Percentiles rank a stretch among this genome's conserved stretches.
Conservation (phyloP, 108 stramenopile genomes). For the Conticribra weissflogii region DNA sequence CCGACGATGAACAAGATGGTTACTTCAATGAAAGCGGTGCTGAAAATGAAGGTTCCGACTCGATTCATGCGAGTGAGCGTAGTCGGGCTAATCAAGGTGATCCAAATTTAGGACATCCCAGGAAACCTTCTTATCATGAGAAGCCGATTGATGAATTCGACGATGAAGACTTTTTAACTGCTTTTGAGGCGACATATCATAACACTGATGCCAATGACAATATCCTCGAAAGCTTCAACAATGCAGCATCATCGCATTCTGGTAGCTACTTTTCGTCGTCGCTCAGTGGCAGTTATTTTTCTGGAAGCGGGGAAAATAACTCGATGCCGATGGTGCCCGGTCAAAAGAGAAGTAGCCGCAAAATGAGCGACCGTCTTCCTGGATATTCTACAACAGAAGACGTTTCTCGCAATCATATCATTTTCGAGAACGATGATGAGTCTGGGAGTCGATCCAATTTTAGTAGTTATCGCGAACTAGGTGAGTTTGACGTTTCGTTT, state of each 20-base stretch:
- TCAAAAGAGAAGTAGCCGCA: background rate
- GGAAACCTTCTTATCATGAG: background rate
- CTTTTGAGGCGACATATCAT: background rate
- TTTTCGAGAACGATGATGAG: background rate
- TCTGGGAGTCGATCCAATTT: background rate
- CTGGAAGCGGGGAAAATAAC: background rate
- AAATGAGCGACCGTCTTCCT: background rate
- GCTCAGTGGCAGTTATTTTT: background rate
- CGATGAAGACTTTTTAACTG: background rate
- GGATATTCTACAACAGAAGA: background rate
- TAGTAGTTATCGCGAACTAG: background rate
- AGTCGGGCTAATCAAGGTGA: too few species aligned
- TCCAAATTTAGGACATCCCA: too few species aligned
- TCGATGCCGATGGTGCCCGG: background rate
- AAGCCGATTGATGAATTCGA: background rate
- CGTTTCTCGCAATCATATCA: background rate
- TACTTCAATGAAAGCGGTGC: too few species aligned
- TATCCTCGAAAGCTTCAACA: background rate
- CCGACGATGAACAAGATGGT: too few species aligned
- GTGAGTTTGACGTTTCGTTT: background rate
- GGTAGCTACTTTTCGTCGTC: background rate
- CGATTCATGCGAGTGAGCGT: too few species aligned
- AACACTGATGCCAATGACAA: background rate
- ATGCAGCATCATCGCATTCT: background rate
- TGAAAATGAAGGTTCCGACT: too few species aligned